These are phyloP conservation scores for Candida tetrigidarum DNA, from an alignment of 1,139 yeast species.

Conservation along the genomic window DNA sequence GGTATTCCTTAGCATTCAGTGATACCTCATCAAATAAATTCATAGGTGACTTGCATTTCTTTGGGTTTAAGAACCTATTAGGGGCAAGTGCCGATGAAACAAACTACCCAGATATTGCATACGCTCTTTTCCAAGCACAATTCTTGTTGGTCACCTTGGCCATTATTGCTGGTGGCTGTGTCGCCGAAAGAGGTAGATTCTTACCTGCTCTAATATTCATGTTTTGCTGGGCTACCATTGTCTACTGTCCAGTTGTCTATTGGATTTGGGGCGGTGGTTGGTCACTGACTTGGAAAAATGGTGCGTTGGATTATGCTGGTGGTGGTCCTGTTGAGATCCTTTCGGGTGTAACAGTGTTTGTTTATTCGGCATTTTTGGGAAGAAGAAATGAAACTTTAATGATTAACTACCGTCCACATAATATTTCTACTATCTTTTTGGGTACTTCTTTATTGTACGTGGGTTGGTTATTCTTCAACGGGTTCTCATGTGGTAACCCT, in stretches of 20 bases:
- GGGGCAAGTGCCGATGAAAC: slow-evolving; percentile 49
- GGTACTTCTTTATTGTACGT: slow-evolving; percentile 69
- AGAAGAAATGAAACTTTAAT: slow-evolving; percentile 81
- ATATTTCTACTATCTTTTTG: slow-evolving; percentile 81
- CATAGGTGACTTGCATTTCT: slow-evolving; percentile 82
- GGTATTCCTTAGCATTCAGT: slow-evolving; percentile 89
- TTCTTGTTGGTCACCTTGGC: slow-evolving; percentile 90
- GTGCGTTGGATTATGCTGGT: slow-evolving; percentile 95
- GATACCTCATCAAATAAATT: slow-evolving; percentile 75
- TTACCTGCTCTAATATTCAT: slow-evolving; percentile 83
- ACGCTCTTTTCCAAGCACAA: slow-evolving; percentile 88
- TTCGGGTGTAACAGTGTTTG: slow-evolving; percentile 90
- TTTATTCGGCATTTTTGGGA: slow-evolving; percentile 81
- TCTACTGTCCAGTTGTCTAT: slow-evolving; percentile 89
- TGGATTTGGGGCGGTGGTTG: slow-evolving; percentile 99
- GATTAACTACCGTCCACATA: slow-evolving; percentile 93
- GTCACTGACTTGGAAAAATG: slow-evolving; percentile 78
- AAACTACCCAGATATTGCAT: slow-evolving; percentile 80
- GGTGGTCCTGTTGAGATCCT: slow-evolving; percentile 97
- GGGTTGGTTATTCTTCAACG: slow-evolving; percentile 92
- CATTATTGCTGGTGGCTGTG: slow-evolving; percentile 88
- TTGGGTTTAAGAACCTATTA: slow-evolving; percentile 77
- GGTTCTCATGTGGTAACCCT: slow-evolving; percentile 74
- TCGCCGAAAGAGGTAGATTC: slow-evolving; percentile 90
- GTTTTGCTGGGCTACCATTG: slow-evolving; percentile 89